Evolutionary conservation across 768 basidiomycete species (phyloP), one percentile per base, ranked within the genome.

Genomic region (Naganishia onofrii): DNA sequence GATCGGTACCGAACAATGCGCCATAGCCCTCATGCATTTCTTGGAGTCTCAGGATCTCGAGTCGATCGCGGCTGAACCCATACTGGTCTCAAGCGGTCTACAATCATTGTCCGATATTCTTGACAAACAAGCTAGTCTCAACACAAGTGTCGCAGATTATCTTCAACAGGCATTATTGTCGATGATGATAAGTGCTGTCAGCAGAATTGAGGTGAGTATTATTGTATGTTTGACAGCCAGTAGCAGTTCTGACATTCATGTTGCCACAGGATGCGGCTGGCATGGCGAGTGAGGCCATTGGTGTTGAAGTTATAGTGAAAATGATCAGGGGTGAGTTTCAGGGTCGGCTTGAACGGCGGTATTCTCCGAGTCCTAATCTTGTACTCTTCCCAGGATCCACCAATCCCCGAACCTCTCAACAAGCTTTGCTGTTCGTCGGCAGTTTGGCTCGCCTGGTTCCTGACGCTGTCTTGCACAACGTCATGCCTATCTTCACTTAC

Each of bases 401-500:
- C 53, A 96, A 94, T 75, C 94, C 95, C 0, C 93, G 97, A 77
- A 95, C 92, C 0, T 93, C 93, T 83, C 88, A 97, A 74, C 91
- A 95, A 79, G 92, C 93, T 0, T 83, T 98, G 2, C 84, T 97
- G 29, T 84, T 98, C 36, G 89, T 96, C 81, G 89, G 93, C 6
- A 89, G 85, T 71, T 81, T 98, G 67, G 90, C 92, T 2, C 86
- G 88, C 21, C 83, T 97, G 42, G 88, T 89, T 0, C 93, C 95
- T 0, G 92, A 94, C 68, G 90, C 92, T 13, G 92, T 95, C 34
- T 84, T 98, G 15, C 92, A 91, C 76, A 93, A 95, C 74, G 86
- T 97, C 63, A 96, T 99, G 92, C 95, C 96, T 3, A 88, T 99
- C 54, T 98, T 99, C 84, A 97, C 94, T 0, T 98, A 97, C 82